Base-by-base conservation (phyloP, 257 asterid species). In the Solanum tarapatanum region DNA sequence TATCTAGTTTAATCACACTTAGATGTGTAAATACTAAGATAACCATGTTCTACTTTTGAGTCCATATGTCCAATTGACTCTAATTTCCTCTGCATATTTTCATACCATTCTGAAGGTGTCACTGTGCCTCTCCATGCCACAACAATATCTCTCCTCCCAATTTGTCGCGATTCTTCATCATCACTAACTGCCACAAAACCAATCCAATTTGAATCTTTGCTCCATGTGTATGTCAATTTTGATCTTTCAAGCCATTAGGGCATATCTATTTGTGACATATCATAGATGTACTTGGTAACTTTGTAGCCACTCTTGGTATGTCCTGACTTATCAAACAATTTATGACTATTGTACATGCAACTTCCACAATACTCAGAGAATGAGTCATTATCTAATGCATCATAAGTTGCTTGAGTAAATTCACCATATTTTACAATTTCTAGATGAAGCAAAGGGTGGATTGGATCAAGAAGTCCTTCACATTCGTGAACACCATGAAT, bases 71-170 rank as follows among this genome's bases (percentile, higher is more conserved):
- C 98, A 37, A 95, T 88, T 5, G 94, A 89, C 90, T 94, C 94
- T 30, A 95, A 77, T 51, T 91, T 90, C 68, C 84, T 82, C 87
- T 94, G 98, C 93, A 94, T 91, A 51, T 94, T 93, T 87, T 95
- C 97, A 87, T 92, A 93, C 98, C 98, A 95, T 88, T 94, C 98
- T 5, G 98, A 88, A 13, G 94, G 96, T 41, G 91, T 89, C 43
- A 93, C 96, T 64, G 96, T 95, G 84, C 98, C 98, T 45, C 97
- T 91, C 98, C 98, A 95, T 64, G 98, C 90, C 41, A 94, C 98
- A 23, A 91, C 94, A 9, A 94, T 89, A 90, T 95, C 37, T 35
- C 37, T 6, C 37, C 2, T 37, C 41, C 41, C 10, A 37, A 37
- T 37, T 7, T 1, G 8, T 23, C 23, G n/a, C 10, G 96, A 87